Conservation (phyloP, 306 rosid genomes). For the Cucumis hystrix region DNA sequence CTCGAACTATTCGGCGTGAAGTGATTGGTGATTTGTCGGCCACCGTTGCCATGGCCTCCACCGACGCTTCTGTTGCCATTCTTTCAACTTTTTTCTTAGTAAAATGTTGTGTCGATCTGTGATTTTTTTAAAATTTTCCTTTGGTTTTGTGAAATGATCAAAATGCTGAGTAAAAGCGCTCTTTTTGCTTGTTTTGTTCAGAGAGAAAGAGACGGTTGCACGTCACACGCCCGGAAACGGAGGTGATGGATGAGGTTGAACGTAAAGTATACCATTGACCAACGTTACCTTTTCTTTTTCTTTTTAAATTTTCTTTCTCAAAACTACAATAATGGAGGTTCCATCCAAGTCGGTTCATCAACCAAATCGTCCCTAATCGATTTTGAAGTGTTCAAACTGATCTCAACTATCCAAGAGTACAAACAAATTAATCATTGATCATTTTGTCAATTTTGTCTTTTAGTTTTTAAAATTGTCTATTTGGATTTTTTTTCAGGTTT, state of each 20-base stretch:
- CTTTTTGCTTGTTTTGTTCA: not conserved
- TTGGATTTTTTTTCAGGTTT: no score
- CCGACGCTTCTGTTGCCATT: conserved; percentile 16
- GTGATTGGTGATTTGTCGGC: conserved; percentile 27
- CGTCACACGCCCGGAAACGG: no score
- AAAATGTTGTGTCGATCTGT: not conserved
- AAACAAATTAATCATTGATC: no score
- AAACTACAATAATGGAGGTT: no score
- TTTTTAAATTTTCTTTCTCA: no score
- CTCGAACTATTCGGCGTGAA: conserved; percentile 13
- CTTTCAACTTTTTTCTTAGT: not conserved
- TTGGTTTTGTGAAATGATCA: not conserved
- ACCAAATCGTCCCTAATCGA: no score
- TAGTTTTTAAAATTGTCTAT: no score
- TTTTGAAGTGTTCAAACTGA: no score
- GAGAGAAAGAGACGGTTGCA: not conserved
- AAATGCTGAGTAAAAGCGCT: not conserved
- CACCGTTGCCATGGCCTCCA: conserved; percentile 17
- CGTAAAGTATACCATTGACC: not conserved
- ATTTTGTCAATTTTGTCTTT: no score
- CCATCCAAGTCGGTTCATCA: no score
- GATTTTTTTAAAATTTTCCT: not conserved
- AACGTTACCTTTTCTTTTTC: no score
- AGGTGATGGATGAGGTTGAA: not conserved
- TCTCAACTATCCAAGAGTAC: no score